Evolutionary conservation across 2,329 filamentous ascomycete species (phyloP), one percentile per base, ranked within the genome.

Genomic region (Pseudogymnoascus sp.): DNA sequence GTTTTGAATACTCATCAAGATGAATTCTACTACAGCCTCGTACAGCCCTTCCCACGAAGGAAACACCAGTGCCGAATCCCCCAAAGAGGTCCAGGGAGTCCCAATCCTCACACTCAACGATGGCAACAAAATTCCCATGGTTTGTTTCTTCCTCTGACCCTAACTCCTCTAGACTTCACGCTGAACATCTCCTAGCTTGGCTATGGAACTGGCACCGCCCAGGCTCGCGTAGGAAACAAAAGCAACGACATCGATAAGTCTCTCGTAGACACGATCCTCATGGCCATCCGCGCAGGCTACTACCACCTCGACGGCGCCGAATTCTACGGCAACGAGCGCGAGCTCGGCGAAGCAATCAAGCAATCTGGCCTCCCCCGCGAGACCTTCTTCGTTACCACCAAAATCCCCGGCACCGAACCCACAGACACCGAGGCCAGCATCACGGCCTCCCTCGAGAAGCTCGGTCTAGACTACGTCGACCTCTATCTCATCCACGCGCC

Each of bases 271-370:
- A 73, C 73, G 2, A 74, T 80, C 9, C 82, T 87, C 62, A 80
- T 76, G 65, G 88, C 89, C 33, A 87, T 91, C 68, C 80, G 82
- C 61, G 73, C 83, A n/a, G 88, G 87, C 25, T 92, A 86, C 72
- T 79, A 80, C 63, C 88, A 92, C 69, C 78, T 92, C 2, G 89
- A 93, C 72, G 84, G 88, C 45, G 89, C 89, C 18, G 86, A 92
- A 77, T 83, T 75, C 12, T 87, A 87, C 70, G 78, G 79, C 59
- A 87, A 86, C 68, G 85, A 92, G 74, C 75, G 80, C 65, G 88
- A 91, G 72, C 83, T 92, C 25, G 89, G 88, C 63, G 76, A 78
- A 33, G 88, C 87, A 59, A 90, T 92, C 77, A 85, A 86, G 73
- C 80, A 84, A 59, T 81, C 82, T 27, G 82, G 82, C 59, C 75